phyloP scores from a whole-genome alignment of 371 early-diverging fungal species.

The Apophysomyces trapeziformis region DNA sequence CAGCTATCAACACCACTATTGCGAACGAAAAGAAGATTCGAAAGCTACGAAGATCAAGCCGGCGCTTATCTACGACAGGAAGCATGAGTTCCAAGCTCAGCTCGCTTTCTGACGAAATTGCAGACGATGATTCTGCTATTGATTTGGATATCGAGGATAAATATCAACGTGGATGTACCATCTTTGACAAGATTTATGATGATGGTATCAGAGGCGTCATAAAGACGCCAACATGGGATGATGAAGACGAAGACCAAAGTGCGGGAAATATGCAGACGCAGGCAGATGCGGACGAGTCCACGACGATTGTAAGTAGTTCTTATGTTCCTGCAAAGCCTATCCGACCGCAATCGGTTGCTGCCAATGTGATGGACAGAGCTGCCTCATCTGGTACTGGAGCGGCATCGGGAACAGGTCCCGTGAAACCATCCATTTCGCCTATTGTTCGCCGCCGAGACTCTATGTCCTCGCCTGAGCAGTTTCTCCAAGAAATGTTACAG shows the following conservation, averaged over 20 bases:
- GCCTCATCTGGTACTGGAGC: slow-evolving; percentile 15
- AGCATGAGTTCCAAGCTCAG: slow-evolving; percentile 18
- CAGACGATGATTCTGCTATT: slow-evolving; percentile 37
- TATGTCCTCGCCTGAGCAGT: slow-evolving; percentile 39
- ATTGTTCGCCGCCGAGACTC: slow-evolving; percentile 30
- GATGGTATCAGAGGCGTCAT: slow-evolving; percentile 44
- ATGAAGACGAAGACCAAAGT: slow-evolving; percentile 11
- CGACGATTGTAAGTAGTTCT: slow-evolving; percentile 4
- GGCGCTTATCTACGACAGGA: not conserved
- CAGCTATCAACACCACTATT: slow-evolving; percentile 70
- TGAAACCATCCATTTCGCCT: slow-evolving; percentile 37
- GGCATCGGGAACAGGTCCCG: slow-evolving; percentile 17
- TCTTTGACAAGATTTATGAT: slow-evolving; percentile 56
- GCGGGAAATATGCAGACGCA: not conserved
- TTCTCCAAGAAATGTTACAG: slow-evolving; percentile 25
- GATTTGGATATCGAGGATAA: slow-evolving; percentile 29
- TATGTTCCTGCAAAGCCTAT: not conserved
- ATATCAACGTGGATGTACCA: slow-evolving; percentile 33
- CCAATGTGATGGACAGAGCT: slow-evolving; percentile 1
- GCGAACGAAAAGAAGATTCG: slow-evolving; percentile 77
- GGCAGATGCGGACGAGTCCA: slow-evolving; percentile 17
- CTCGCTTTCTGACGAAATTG: slow-evolving; percentile 23
- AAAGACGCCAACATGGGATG: slow-evolving; percentile 22
- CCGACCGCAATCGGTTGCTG: slow-evolving; percentile 1
- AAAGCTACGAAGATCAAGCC: slow-evolving; percentile 42